phyloP scores from a whole-genome alignment of 768 basidiomycete genomes.

The Psilocybe sp. region DNA sequence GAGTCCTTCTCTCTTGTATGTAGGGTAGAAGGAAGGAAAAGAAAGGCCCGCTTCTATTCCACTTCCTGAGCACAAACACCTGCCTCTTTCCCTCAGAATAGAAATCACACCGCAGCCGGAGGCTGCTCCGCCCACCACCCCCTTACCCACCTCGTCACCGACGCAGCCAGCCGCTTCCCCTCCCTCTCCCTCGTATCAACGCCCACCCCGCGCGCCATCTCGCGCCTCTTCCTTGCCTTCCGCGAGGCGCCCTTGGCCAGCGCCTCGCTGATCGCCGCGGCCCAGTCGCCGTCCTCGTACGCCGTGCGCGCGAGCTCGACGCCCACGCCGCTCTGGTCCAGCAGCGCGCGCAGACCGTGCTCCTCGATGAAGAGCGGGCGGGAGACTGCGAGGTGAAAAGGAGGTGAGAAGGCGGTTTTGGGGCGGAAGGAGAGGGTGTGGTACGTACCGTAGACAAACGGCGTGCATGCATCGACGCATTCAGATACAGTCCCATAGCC shows the following conservation, averaged over 20 bases:
- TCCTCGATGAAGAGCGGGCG: slow-evolving; percentile 82
- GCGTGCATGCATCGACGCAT: slow-evolving; percentile 72
- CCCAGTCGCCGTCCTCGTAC: slow-evolving; percentile 78
- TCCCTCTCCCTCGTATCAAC: slow-evolving; percentile 39
- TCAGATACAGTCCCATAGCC: slow-evolving; percentile 84
- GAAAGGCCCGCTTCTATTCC: too few species aligned
- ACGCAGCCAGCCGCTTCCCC: slow-evolving; percentile 43
- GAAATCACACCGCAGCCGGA: too few species aligned
- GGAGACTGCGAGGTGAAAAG: slow-evolving; percentile 44
- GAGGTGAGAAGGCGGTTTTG: neutral
- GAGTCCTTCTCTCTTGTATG: too few species aligned
- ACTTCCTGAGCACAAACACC: too few species aligned
- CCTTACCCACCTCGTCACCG: slow-evolving; percentile 50
- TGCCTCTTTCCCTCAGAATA: too few species aligned
- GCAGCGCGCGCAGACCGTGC: slow-evolving; percentile 65
- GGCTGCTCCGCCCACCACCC: slow-evolving; percentile 24
- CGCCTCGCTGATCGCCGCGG: slow-evolving; percentile 55
- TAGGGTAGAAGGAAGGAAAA: too few species aligned
- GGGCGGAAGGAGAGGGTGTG: neutral
- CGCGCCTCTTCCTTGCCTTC: slow-evolving; percentile 46
- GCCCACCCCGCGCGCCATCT: slow-evolving; percentile 33
- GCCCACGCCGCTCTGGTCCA: slow-evolving; percentile 63
- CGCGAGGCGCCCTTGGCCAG: slow-evolving; percentile 42
- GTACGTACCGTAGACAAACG: slow-evolving; percentile 69
- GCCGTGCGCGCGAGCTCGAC: slow-evolving; percentile 61